These are phyloP conservation scores for Margaritispora aquatica DNA, from an alignment of 495 filamentous ascomycete genomes.

Conservation along the genomic window DNA sequence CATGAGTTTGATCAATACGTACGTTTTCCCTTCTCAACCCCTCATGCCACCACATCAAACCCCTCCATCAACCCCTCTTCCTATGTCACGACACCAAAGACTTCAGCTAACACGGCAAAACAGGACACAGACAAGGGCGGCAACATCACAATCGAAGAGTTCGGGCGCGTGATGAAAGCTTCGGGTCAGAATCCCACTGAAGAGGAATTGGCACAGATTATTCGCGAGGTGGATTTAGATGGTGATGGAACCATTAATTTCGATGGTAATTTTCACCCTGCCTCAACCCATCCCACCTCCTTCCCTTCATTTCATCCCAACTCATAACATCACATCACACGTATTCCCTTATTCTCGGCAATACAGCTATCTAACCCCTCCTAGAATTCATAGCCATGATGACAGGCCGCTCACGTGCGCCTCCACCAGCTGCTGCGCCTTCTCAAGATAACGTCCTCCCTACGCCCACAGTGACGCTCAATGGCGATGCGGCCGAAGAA, in stretches of 20 bases:
- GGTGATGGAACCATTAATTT: constrained; percentile 33
- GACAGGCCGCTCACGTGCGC: constrained; percentile 25
- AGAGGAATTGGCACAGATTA: constrained; percentile 29
- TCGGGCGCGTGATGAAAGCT: constrained; percentile 31
- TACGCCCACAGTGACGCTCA: background rate
- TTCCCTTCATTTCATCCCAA: background rate
- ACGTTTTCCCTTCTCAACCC: constrained; percentile 6
- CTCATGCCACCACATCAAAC: background rate
- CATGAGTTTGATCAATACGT: constrained; percentile 32
- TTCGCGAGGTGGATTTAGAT: constrained; percentile 31
- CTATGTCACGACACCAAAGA: too few species aligned
- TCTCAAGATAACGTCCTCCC: background rate
- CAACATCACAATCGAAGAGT: constrained; percentile 30
- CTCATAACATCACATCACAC: too few species aligned
- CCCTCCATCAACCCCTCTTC: too few species aligned
- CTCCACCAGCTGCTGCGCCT: constrained; percentile 3
- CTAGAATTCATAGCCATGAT: constrained; percentile 33
- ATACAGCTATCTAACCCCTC: background rate
- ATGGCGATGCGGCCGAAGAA: constrained; percentile 12
- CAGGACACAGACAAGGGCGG: constrained; percentile 30
- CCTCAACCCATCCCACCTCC: background rate
- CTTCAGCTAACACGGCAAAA: too few species aligned
- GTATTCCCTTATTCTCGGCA: constrained; percentile 1
- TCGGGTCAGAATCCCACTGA: constrained; percentile 26
- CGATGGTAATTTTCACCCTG: constrained; percentile 27